Evolutionary conservation across 768 basidiomycete genomes (phyloP).

Genomic region (Podaxis pistillaris): DNA sequence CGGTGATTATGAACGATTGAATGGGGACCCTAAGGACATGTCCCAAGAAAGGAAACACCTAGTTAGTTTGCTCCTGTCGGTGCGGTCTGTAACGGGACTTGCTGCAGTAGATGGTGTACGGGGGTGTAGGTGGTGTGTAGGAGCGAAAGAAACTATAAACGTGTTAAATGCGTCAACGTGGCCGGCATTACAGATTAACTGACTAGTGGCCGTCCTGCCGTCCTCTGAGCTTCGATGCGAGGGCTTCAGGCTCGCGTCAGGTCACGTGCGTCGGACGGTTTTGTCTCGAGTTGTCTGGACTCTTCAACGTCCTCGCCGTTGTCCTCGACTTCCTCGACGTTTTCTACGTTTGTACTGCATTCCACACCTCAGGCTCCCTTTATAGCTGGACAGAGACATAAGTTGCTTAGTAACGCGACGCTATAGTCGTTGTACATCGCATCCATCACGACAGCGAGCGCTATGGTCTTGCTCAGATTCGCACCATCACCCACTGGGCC

Average conservation of each 20-base stretch:
- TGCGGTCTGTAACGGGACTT: neutral
- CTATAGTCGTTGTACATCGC: neutral
- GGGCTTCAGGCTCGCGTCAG: neutral
- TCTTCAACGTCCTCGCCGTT: neutral
- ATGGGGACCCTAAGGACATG: neutral
- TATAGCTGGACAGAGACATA: neutral
- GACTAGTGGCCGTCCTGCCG: neutral
- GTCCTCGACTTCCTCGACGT: neutral
- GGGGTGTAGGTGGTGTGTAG: too few relatives aligned
- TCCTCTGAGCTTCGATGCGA: neutral
- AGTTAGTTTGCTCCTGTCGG: neutral
- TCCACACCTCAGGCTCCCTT: neutral
- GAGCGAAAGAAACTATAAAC: neutral
- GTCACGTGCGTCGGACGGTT: neutral
- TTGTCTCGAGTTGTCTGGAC: too few relatives aligned
- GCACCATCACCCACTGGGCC: slow-evolving; percentile 97
- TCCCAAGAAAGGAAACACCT: neutral
- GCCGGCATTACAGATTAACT: neutral
- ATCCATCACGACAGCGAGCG: neutral
- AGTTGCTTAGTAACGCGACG: neutral
- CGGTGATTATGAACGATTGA: neutral
- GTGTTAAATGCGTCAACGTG: neutral
- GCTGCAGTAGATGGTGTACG: neutral
- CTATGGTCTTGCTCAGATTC: slow-evolving; percentile 74
- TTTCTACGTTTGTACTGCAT: neutral